Evolutionary conservation across 2,329 filamentous ascomycete genomes (phyloP).

Genomic region (Beauveria rudraprayagi): DNA sequence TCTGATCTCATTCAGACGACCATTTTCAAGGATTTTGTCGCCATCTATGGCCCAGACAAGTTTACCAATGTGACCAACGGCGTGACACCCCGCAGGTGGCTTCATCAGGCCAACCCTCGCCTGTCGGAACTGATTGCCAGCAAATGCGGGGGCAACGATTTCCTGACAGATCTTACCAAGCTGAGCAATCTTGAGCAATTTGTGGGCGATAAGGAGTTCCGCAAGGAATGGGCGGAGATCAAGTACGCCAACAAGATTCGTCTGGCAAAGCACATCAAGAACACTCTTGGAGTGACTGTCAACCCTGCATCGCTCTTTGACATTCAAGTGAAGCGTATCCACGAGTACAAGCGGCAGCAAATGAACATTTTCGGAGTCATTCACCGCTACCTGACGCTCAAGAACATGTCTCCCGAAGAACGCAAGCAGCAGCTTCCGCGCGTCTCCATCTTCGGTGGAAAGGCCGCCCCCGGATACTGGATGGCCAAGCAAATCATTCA

Average conservation of each 20-base stretch:
- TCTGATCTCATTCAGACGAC: constrained; percentile 97
- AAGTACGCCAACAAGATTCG: constrained; percentile 94
- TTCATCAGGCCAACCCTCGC: constrained; percentile 93
- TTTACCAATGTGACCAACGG: constrained; percentile 99
- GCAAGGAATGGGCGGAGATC: constrained; percentile 91
- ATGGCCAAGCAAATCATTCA: constrained; percentile 99
- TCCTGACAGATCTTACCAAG: constrained; percentile 82
- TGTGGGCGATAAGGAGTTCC: constrained; percentile 80
- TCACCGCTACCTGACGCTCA: constrained; percentile 84
- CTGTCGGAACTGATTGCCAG: constrained; percentile 86
- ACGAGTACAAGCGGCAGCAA: constrained; percentile 98
- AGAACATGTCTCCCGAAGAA: constrained; percentile 74
- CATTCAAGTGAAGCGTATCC: constrained; percentile 97
- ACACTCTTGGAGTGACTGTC: constrained; percentile 68
- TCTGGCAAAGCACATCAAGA: constrained; percentile 85
- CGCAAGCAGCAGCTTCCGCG: constrained; percentile 79
- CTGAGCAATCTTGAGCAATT: constrained; percentile 80
- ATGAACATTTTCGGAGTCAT: constrained; percentile 99
- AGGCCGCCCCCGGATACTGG: constrained; percentile 97
- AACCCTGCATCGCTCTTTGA: constrained; percentile 88
- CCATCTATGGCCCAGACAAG: constrained; percentile 90
- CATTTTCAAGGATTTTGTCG: constrained; percentile 99
- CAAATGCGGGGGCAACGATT: constrained; percentile 75
- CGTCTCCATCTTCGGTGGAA: constrained; percentile 94
- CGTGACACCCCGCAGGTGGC: constrained; percentile 90